Base-by-base conservation (phyloP, 2,329 filamentous ascomycete species). In the Sclerotiophoma versabilis region DNA sequence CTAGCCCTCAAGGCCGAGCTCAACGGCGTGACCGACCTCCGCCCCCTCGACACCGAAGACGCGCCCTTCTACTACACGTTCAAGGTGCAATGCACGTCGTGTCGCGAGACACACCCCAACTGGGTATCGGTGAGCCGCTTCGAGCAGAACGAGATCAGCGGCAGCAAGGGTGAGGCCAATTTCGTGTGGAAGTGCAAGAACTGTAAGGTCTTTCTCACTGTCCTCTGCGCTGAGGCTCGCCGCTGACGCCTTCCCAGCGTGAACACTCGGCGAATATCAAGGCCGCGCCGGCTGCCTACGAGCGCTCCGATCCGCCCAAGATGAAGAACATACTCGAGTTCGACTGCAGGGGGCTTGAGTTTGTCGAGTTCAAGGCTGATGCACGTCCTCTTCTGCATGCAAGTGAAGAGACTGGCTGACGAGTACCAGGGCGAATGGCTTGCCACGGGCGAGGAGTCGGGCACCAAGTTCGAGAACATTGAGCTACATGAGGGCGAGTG, bases 141-240 rank as follows among this genome's bases (percentile, higher is more conserved):
- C 81, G 93, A 98, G 73, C 84, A 82, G 69, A 93, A 96, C 72
- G 92, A 97, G 62, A 87, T 97, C 75, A 95, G 91, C 60, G 93
- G 93, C 29, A 97, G 93, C 75, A 86, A 92, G 69, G 95, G 95
- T 62, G 93, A 98, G 76, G 95, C 95, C 57, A 98, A 98, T 77
- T 99, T 99, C 76, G 95, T 99, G n/a, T 99, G 95, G 93, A 93
- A 87, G 76, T 99, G 95, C 84, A 96, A 96, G 78, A 93, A 95
- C 73, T 99, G 95, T 87, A 96, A 95, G 85, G 92, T 95, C 64
- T 59, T 55, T 65, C 59, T 60, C 47, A 59, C 68, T 60, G 34
- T n/a, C 19, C 20, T 15, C 10, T 15, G 22, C n/a, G 10, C 23
- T 7, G 7, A 17, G 25, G 25, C n/a, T 14, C 12, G 57, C 23